phyloP scores from a whole-genome alignment of 2,329 filamentous ascomycete species.

The Penicillium sclerotigenum region DNA sequence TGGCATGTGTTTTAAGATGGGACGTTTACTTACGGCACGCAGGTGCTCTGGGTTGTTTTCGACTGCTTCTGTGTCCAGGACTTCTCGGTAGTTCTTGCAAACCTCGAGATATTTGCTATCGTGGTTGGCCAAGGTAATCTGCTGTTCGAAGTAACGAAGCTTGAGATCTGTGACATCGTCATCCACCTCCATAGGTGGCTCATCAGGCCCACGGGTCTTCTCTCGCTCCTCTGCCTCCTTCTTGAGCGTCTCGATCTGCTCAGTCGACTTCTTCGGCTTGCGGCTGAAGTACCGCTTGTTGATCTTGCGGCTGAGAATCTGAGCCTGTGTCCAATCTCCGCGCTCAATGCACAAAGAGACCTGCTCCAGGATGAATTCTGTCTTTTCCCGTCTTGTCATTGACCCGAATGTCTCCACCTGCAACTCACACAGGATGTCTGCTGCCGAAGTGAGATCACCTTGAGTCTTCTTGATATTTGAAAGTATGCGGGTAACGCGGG shows the following conservation, averaged over 20 bases:
- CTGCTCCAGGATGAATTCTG: conserved; percentile 95
- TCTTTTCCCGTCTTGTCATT: conserved; percentile 96
- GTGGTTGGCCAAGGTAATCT: conserved; percentile 92
- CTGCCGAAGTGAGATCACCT: conserved; percentile 83
- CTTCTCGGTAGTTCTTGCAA: conserved; percentile 97
- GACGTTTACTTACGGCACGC: conserved; percentile 63
- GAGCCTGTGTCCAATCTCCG: conserved; percentile 92
- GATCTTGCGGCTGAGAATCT: conserved; percentile 93
- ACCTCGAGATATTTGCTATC: conserved; percentile 96
- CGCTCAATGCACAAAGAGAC: conserved; percentile 92
- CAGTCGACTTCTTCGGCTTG: conserved; percentile 84
- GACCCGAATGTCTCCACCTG: conserved; percentile 99
- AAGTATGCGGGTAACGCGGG: conserved; percentile 88
- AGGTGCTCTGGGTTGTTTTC: conserved; percentile 85
- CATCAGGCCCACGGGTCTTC: conserved; percentile 73
- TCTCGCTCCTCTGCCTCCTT: conserved; percentile 76
- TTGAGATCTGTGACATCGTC: conserved; percentile 97
- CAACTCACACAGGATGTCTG: conserved; percentile 91
- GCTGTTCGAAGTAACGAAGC: conserved; percentile 93
- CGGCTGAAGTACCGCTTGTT: conserved; percentile 87
- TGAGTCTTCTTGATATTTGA: conserved; percentile 97
- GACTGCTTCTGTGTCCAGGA: conserved; percentile 91
- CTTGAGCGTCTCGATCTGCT: conserved; percentile 85
- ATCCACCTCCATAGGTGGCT: conserved; percentile 68
- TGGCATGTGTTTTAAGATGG: neutral